phyloP scores from a whole-genome alignment of 176 grass and related monocot genomes.

The Guadua angustifolia region DNA sequence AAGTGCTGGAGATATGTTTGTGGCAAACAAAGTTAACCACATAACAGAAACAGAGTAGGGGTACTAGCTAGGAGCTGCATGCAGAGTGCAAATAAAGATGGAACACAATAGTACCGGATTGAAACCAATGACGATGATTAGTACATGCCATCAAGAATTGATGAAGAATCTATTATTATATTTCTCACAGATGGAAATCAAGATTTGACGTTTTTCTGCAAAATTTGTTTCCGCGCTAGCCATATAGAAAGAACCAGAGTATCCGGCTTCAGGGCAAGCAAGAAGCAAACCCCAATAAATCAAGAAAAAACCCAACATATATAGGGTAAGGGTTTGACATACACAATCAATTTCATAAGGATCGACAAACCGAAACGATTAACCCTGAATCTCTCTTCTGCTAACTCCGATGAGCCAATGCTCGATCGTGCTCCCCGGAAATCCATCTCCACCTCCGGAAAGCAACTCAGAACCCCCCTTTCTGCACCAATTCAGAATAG shows the following conservation, averaged over 20 bases:
- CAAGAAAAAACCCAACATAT: neutral
- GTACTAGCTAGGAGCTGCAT: constrained; percentile 2
- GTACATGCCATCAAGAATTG: neutral
- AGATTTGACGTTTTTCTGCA: neutral
- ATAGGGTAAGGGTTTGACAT: constrained; percentile 34
- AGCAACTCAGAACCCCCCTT: constrained; percentile 46
- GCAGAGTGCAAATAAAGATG: constrained; percentile 1
- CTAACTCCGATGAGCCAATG: constrained; percentile 32
- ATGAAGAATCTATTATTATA: neutral
- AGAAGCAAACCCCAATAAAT: neutral
- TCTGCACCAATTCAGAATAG: constrained; percentile 42
- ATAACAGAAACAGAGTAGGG: neutral
- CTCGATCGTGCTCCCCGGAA: constrained; percentile 38
- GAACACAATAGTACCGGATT: neutral
- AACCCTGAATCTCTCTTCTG: constrained; percentile 34
- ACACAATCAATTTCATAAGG: constrained; percentile 21
- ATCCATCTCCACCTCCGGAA: neutral
- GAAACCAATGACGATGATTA: constrained; percentile 1
- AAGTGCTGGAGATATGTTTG: neutral
- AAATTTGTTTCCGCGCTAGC: neutral
- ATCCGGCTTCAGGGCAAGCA: neutral
- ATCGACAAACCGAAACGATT: constrained; percentile 4
- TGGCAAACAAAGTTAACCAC: constrained; percentile 16
- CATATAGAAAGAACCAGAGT: neutral
- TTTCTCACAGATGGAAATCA: neutral